Evolutionary conservation across 2,329 filamentous ascomycete genomes (phyloP), one percentile per base, ranked within the genome.

Genomic region (Cryphonectria carpinicola): DNA sequence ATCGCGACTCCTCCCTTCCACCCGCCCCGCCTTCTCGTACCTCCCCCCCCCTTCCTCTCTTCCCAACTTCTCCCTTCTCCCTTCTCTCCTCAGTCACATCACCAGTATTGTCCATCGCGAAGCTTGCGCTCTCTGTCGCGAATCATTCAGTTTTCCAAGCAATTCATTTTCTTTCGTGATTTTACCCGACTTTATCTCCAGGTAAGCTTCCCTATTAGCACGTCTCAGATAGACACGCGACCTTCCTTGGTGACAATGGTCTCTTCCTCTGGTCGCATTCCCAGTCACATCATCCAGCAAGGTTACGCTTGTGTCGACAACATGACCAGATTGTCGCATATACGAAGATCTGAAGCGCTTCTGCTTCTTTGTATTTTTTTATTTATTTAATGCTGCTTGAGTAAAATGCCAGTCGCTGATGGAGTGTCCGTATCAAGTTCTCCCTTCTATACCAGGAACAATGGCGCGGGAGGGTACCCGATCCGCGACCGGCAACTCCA

Each of bases 381-480:
- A 32, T 32, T 10, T 28, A 1, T 28, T 28, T 32, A 6, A 22
- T 32, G 8, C 41, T 19, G 19, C 11, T 62, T 17, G 32, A 7
- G 3, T 32, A 3, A 11, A 32, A 32, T 46, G 17, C 13, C 22
- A 46, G n/a, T 66, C 28, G 49, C 66, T 71, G 32, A 72, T 69
- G 1, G 19, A 49, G 64, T 63, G 32, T 61, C 65, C 6, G 22
- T 14, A 35, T 13, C 3, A 25, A 71, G 69, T 17, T 35, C 13
- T 32, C 65, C 22, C 63, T 14, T 41, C 49, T 37, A 32, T 60
- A 43, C 22, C 64, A 60, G 60, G 39, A 56, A 74, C 85, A 74
- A 86, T 86, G 84, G 79, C 82, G 75, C 84, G 84, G 76, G 84
- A 85, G 81, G 84, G 84, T 74, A 86, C 84, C 68, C 84, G 84